phyloP scores from a whole-genome alignment of 148 eudicot genomes.

The Amaranthus cruentus region DNA sequence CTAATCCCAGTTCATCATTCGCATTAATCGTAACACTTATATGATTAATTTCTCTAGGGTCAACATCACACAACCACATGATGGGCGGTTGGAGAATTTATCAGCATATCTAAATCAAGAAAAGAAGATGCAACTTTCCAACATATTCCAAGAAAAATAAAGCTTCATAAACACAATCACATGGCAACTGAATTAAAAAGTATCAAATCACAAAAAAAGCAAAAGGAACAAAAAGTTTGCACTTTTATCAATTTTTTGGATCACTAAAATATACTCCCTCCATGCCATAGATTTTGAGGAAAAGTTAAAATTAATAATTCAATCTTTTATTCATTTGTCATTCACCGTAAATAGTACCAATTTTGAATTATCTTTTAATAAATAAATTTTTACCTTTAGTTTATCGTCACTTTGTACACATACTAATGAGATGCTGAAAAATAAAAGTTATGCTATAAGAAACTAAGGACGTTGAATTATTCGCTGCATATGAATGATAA shows the following conservation, averaged over 20 bases:
- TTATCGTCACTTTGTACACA: too few species aligned
- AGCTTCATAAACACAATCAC: constrained; percentile 10
- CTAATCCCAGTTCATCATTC: neutral
- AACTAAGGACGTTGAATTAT: too few species aligned
- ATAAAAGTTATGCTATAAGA: too few species aligned
- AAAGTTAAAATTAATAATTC: too few species aligned
- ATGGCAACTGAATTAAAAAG: constrained; percentile 19
- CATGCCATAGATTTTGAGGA: too few species aligned
- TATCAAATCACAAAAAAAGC: neutral
- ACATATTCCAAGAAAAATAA: neutral
- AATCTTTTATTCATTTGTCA: too few species aligned
- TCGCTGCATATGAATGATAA: too few species aligned
- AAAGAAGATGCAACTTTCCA: constrained; percentile 3
- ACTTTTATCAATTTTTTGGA: neutral
- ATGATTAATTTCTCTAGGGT: neutral
- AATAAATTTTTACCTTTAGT: too few species aligned
- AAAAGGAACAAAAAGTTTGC: neutral
- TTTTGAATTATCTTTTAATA: too few species aligned
- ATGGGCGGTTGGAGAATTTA: constrained; percentile 1
- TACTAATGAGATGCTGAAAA: too few species aligned
- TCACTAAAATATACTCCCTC: neutral
- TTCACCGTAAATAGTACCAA: too few species aligned
- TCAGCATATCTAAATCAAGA: neutral
- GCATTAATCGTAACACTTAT: neutral
- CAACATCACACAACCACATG: constrained; percentile 7